A percentile compares a stretch with the other conserved stretches of the same genome.
phyloP scores from a whole-genome alignment of 1,284 basidiomycete species.

The Boletus putidus region DNA sequence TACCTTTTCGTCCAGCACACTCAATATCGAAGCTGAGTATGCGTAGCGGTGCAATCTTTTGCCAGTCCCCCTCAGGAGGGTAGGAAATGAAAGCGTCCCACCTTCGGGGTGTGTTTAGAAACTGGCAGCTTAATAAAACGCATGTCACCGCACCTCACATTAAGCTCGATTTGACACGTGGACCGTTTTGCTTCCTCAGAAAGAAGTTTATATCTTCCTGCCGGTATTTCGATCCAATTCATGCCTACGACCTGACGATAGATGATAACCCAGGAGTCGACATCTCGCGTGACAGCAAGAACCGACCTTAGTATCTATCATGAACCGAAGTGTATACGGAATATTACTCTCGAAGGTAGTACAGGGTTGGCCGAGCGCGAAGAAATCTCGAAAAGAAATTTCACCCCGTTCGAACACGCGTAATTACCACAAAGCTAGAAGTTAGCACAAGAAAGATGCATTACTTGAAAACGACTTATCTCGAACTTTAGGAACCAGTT shows the following conservation, averaged over 20 bases:
- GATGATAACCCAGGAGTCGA: background rate
- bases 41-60: constrained; percentile 84
- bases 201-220: constrained; percentile 73
- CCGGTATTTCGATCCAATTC: constrained; percentile 94
- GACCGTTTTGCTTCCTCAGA: constrained; percentile 63
- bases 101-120: constrained; percentile 43
- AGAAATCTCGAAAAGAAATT: constrained; percentile 70
- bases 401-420: constrained; percentile 87
- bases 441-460: constrained; percentile 17
- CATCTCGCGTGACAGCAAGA: background rate
- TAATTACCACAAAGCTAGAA: constrained; percentile 41
- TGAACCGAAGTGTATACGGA: constrained; percentile 84
- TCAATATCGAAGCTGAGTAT: constrained; percentile 97
- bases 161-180: constrained; percentile 84
- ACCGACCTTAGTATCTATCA: constrained; percentile 89
- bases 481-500: constrained; percentile 81
- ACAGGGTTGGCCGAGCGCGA: constrained; percentile 47
- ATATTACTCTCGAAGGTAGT: constrained; percentile 93
- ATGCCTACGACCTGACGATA: constrained; percentile 80
- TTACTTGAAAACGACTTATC: constrained; percentile 59
- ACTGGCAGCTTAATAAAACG: background rate
- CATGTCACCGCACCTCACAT: constrained; percentile 56
- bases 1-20: constrained; percentile 92
- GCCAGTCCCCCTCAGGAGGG: constrained; percentile 87
- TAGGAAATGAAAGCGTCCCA: constrained; percentile 85